Conservation (phyloP, 2,329 filamentous ascomycete genomes). For the Ploettnerulaceae sp. region DNA sequence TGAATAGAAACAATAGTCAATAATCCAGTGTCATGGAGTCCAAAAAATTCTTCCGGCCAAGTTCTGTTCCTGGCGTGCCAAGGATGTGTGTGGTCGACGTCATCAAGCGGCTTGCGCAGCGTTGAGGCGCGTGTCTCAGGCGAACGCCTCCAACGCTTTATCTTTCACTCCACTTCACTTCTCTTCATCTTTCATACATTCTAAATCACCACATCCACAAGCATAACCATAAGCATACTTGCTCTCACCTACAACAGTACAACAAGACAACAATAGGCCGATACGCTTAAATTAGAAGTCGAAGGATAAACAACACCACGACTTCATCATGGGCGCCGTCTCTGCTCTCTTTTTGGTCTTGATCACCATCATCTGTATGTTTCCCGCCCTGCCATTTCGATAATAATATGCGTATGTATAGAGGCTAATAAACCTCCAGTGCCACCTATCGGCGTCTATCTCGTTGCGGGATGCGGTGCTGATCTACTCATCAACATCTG, state of each 20-base stretch:
- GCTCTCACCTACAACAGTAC: background rate
- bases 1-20: too few species aligned
- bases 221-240: too few species aligned
- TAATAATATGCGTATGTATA: background rate
- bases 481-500: constrained; percentile 41
- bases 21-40: too few species aligned
- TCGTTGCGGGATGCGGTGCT: constrained; percentile 38
- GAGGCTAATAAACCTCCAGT: constrained; percentile 24
- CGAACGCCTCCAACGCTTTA: constrained; percentile 1
- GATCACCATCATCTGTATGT: constrained; percentile 43
- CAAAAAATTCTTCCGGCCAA: background rate
- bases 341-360: constrained; percentile 41
- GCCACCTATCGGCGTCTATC: constrained; percentile 38
- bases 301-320: background rate
- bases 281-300: background rate
- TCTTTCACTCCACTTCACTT: background rate
- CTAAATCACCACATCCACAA: too few species aligned
- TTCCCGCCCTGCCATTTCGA: background rate
- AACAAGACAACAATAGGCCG: too few species aligned
- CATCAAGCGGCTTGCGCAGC: constrained; percentile 3
- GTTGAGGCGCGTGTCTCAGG: background rate
- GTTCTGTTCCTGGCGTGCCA: constrained; percentile 3
- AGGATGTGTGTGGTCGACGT: background rate
- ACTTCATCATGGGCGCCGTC: constrained; percentile 32
- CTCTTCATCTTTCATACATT: too few species aligned